Evolutionary conservation across 768 basidiomycete genomes (phyloP), one percentile per base, ranked within the genome.

Genomic region (Lepiota brunneoincarnata): DNA sequence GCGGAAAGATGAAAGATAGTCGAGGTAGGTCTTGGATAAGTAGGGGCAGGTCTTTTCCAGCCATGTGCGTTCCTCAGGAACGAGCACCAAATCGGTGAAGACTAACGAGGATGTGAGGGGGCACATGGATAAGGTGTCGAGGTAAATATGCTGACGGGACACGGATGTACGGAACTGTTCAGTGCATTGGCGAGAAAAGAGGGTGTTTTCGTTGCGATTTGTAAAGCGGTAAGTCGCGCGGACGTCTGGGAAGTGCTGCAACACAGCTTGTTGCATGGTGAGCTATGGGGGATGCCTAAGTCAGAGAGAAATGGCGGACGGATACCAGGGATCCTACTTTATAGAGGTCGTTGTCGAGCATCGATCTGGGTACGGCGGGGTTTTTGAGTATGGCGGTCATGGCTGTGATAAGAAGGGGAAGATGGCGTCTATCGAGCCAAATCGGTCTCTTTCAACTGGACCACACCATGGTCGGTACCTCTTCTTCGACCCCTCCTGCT

Each of bases 291-390:
- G 45, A 28, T 40, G 26, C 12, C 28, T 50, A n/a, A 38, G 41
- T 56, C 41, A 49, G 15, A 23, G n/a, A 36, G 47, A 17, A n/a
- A 10, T 31, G 31, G 7, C 11, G 7, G 7, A 31, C 7, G 2
- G 31, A 12, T 21, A 20, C 35, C 28, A 6, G 41, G 24, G n/a
- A 48, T 42, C 18, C 20, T 43, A 87, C 93, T 81, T 96, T 98
- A 82, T 98, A 98, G 26, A 96, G 72, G 69, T 98, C 96, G 0
- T 93, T 94, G 68, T 98, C 96, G 41, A 98, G 78, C 48, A 98
- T 74, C 14, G 92, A 94, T 51, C 51, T 64, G 34, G 74, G 75
- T 15, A 72, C 42, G 6, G 66, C 65, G 24, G 72, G 59, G 52
- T 65, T 54, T 31, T 67, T 49, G 28, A 64, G 56, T 20, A 65